phyloP scores from a whole-genome alignment of 1,139 yeast species.

The Debaryomyces robertsiae region DNA sequence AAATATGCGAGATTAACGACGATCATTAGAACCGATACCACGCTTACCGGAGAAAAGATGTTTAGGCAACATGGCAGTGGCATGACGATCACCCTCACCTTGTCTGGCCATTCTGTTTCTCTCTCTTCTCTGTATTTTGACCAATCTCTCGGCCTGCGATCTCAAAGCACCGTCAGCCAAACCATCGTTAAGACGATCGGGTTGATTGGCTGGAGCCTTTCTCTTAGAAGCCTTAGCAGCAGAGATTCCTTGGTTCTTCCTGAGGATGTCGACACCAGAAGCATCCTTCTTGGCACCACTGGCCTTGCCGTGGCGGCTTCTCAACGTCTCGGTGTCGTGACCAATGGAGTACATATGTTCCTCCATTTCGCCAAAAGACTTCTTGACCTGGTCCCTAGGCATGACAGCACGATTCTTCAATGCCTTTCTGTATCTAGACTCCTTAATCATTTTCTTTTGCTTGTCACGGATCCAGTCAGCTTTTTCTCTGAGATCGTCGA shows the following conservation, averaged over 20 bases:
- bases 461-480: constrained; percentile 95
- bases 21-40: constrained; percentile 86
- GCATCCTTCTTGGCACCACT: constrained; percentile 41
- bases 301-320: constrained; percentile 47
- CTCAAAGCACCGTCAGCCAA: constrained; percentile 79
- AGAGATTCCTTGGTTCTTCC: constrained; percentile 52
- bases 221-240: constrained; percentile 47
- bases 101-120: constrained; percentile 90
- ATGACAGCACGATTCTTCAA: constrained; percentile 85
- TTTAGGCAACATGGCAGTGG: constrained; percentile 83
- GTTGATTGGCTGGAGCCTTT: constrained; percentile 55
- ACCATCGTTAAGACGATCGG: constrained; percentile 87
- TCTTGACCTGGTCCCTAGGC: constrained; percentile 88
- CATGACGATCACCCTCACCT: constrained; percentile 96
- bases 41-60: constrained; percentile 96
- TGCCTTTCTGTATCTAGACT: constrained; percentile 84
- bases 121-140: constrained; percentile 88
- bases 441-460: constrained; percentile 90
- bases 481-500: constrained; percentile 75
- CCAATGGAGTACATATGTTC: constrained; percentile 87
- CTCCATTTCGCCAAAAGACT: constrained; percentile 80
- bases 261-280: constrained; percentile 78
- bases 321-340: constrained; percentile 73
- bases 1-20: constrained; percentile 44
- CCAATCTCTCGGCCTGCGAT: constrained; percentile 83